Conservation (phyloP, 1,139 yeast species). For the Protomyces inundatus region DNA sequence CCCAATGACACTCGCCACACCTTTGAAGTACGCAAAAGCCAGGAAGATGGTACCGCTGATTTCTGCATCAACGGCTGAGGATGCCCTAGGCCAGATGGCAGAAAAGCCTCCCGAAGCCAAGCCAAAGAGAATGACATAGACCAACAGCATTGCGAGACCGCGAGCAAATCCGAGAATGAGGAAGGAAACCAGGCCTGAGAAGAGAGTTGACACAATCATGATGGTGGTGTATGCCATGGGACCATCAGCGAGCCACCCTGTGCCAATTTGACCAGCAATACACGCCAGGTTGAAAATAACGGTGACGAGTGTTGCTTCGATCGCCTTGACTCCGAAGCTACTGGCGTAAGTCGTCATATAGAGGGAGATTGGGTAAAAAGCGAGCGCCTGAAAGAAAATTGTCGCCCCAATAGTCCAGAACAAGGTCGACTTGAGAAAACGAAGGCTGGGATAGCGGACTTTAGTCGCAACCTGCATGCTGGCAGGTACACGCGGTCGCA, state of each 20-base stretch:
- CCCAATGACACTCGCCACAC: slow-evolving; percentile 11
- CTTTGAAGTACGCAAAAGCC: slow-evolving; percentile 6
- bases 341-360: slow-evolving; percentile 4
- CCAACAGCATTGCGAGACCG: neutral
- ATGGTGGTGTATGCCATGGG: slow-evolving; percentile 1
- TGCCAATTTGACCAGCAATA: slow-evolving; percentile 6
- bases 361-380: slow-evolving; percentile 14
- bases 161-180: slow-evolving; percentile 19
- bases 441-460: slow-evolving; percentile 1
- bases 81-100: slow-evolving; percentile 12
- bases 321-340: slow-evolving; percentile 7
- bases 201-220: slow-evolving; percentile 8
- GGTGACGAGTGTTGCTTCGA: slow-evolving; percentile 9
- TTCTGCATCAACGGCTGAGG: slow-evolving; percentile 8
- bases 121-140: slow-evolving; percentile 9
- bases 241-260: slow-evolving; percentile 8
- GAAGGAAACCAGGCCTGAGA: slow-evolving; percentile 2
- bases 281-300: slow-evolving; percentile 8
- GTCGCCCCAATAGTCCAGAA: slow-evolving; percentile 4
- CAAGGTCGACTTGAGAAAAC: neutral
- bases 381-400: slow-evolving; percentile 11
- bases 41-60: slow-evolving; percentile 14
- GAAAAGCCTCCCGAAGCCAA: slow-evolving; percentile 10
- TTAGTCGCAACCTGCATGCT: neutral
- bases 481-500: slow-evolving; percentile 8